Conservation (phyloP, 192 early-diverging fungal genomes). For the Linnemannia elongata region DNA sequence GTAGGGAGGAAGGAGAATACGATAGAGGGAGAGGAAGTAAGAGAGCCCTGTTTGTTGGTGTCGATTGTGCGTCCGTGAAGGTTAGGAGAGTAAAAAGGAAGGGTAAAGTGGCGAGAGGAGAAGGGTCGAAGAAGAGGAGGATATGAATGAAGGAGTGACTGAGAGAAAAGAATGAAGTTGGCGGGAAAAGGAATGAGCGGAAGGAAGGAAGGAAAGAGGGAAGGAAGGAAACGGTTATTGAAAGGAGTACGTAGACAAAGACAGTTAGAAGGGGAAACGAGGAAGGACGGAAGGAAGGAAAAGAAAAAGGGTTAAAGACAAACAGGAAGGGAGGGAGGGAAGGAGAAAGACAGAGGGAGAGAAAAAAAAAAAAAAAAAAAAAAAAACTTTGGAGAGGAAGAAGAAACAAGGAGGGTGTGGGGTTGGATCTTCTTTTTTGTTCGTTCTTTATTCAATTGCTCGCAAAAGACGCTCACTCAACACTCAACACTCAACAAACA, state of each 20-base stretch:
- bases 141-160: too few relatives aligned
- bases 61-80: background rate
- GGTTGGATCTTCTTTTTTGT: background rate
- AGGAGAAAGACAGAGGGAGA: background rate
- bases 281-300: background rate
- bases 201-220: too few relatives aligned
- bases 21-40: background rate
- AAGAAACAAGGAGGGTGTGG: background rate
- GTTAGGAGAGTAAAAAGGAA: background rate
- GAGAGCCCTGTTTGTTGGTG: background rate
- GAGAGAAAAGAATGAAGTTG: too few relatives aligned
- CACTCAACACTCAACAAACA: too few relatives aligned
- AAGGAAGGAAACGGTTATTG: too few relatives aligned
- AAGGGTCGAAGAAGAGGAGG: too few relatives aligned
- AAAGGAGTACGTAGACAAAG: too few relatives aligned
- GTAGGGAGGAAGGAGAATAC: background rate
- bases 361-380: background rate
- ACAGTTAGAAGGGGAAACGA: background rate
- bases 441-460: background rate
- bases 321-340: background rate
- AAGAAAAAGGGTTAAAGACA: background rate
- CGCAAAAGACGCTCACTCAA: too few relatives aligned
- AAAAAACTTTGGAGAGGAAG: conserved; percentile 1
- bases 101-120: too few relatives aligned
- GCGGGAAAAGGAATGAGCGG: too few relatives aligned